A percentile compares a stretch with the other conserved stretches of the same genome.
Evolutionary conservation across 352 stramenopile genomes (phyloP).

Genomic region (Phytophthora palmivora): DNA sequence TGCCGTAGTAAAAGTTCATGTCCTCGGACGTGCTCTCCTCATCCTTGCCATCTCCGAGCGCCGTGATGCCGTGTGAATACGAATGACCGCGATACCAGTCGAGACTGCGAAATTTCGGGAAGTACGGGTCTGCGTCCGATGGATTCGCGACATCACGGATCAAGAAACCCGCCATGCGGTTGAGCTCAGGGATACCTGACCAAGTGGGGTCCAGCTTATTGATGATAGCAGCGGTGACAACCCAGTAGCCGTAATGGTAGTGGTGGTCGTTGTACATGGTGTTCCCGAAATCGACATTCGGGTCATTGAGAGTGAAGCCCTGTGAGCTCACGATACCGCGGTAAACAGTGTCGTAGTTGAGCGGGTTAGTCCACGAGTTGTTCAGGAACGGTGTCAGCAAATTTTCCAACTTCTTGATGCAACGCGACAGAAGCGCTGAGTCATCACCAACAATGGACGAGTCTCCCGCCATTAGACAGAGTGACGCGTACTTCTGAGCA

Average conservation of each 20-base stretch:
- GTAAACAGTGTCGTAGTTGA: conserved; percentile 60
- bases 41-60: conserved; percentile 52
- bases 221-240: conserved; percentile 45
- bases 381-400: conserved; percentile 48
- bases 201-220: conserved; percentile 54
- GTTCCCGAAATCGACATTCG: conserved; percentile 62
- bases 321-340: conserved; percentile 54
- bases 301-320: conserved; percentile 46
- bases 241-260: conserved; percentile 60
- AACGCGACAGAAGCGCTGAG: conserved; percentile 42
- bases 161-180: conserved; percentile 45
- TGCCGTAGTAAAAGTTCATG: conserved; percentile 56
- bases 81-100: conserved; percentile 60
- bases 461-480: conserved; percentile 60
- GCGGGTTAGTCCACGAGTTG: conserved; percentile 50
- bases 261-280: conserved; percentile 68
- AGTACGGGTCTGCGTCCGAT: conserved; percentile 45
- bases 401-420: conserved; percentile 45
- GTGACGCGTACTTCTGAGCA: conserved; percentile 58
- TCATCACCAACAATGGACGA: conserved; percentile 51
- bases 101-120: conserved; percentile 54
- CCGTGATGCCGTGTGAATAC: conserved; percentile 57
- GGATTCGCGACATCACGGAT: conserved; percentile 55
- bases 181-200: conserved; percentile 40
- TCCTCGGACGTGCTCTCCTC: conserved; percentile 62